Evolutionary conservation across 1,284 basidiomycete genomes (phyloP).

Genomic region (Austroboletus rostrupii): DNA sequence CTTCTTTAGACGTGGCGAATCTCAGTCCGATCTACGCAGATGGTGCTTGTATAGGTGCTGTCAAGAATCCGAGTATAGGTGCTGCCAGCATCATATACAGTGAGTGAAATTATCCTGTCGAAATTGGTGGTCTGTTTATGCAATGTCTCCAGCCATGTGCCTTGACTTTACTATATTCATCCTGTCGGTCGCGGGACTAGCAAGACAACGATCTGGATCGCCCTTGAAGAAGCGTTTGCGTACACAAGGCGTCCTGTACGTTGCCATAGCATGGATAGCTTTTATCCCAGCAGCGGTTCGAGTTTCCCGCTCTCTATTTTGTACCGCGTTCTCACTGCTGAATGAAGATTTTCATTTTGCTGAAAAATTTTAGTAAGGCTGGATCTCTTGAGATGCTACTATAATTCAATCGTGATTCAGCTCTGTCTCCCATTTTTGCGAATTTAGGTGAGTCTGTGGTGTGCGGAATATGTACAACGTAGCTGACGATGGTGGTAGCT

Average conservation of each 20-base stretch:
- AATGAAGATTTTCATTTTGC: constrained; percentile 7
- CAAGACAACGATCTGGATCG: constrained; percentile 9
- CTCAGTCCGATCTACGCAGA: constrained; percentile 1
- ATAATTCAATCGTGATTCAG: constrained; percentile 4
- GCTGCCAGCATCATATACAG: constrained; percentile 12
- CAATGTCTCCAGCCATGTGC: constrained; percentile 4
- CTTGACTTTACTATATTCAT: constrained; percentile 19
- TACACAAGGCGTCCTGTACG: constrained; percentile 20
- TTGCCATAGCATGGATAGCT: constrained; percentile 5
- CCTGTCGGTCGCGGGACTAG: constrained; percentile 15
- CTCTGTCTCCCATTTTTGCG: background rate
- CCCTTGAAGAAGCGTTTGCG: constrained; percentile 11
- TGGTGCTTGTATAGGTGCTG: constrained; percentile 1
- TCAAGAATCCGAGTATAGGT: background rate
- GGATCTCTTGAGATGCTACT: background rate
- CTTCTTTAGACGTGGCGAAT: background rate
- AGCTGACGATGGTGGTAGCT: constrained; percentile 11
- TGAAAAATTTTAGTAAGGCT: constrained; percentile 2
- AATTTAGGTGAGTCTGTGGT: constrained; percentile 4
- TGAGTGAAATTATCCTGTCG: constrained; percentile 2
- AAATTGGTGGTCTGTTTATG: background rate
- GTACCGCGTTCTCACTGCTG: background rate
- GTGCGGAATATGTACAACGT: background rate
- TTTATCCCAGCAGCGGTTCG: constrained; percentile 13
- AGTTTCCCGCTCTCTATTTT: background rate